These are phyloP conservation scores for Iberis pinnata DNA, from an alignment of 345 rosid species.

Conservation along the genomic window DNA sequence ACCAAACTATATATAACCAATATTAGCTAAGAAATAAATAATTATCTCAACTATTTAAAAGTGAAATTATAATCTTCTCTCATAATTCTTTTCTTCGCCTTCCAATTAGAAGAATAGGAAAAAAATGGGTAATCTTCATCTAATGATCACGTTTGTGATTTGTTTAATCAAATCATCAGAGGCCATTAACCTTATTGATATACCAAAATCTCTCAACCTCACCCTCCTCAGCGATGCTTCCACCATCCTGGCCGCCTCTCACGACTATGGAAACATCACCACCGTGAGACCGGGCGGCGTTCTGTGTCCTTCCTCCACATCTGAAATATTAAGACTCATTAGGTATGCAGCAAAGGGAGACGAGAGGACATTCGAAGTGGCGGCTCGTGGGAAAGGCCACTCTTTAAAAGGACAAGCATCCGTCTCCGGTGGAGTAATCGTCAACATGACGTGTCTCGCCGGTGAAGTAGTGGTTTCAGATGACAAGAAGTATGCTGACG, in stretches of 20 bases:
- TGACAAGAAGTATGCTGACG: conserved; percentile 54
- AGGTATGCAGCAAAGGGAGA: conserved; percentile 33
- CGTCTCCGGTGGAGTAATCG: conserved; percentile 55
- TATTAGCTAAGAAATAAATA: too few species aligned
- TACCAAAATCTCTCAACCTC: conserved; percentile 25
- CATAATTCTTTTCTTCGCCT: conserved; percentile 16
- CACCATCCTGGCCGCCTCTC: conserved; percentile 41
- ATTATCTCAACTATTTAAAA: too few species aligned
- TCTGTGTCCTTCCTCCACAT: conserved; percentile 46
- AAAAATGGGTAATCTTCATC: conserved; percentile 24
- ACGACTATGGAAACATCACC: conserved; percentile 59
- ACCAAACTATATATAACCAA: too few species aligned
- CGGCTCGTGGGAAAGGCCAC: conserved; percentile 83
- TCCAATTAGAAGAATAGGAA: conserved; percentile 17
- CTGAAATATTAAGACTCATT: conserved; percentile 46
- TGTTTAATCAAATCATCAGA: conserved; percentile 19
- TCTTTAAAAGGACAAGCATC: conserved; percentile 80
- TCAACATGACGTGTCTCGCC: conserved; percentile 64
- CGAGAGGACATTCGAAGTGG: conserved; percentile 39
- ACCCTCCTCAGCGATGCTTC: conserved; percentile 38
- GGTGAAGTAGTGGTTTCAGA: conserved; percentile 32
- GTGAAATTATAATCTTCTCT: too few species aligned
- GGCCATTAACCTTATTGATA: background rate
- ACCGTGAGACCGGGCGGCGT: conserved; percentile 49
- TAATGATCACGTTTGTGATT: too few species aligned